phyloP scores from a whole-genome alignment of 75 land plant genomes.

The Cryptomeria japonica region DNA sequence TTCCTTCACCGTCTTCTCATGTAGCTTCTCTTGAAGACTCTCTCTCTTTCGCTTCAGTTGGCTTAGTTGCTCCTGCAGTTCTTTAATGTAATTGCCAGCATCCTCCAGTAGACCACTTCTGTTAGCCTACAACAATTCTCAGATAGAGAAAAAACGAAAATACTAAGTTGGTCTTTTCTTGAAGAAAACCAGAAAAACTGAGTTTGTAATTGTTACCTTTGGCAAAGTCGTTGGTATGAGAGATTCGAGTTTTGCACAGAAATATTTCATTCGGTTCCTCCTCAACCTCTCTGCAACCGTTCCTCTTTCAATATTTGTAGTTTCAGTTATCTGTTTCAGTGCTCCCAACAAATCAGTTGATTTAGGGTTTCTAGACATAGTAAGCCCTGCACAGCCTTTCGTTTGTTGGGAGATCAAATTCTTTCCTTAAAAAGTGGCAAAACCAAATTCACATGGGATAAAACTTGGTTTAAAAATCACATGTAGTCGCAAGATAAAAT shows the following conservation, averaged over 20 bases:
- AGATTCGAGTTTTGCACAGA: background rate
- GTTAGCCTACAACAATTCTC: background rate
- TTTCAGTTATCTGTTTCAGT: background rate
- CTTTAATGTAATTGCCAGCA: background rate
- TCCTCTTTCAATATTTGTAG: background rate
- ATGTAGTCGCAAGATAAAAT: too few species aligned
- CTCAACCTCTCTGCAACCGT: background rate
- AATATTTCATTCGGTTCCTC: background rate
- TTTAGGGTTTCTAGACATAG: too few species aligned
- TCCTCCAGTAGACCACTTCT: background rate
- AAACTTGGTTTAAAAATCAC: too few species aligned
- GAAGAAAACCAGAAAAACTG: background rate
- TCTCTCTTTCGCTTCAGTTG: background rate
- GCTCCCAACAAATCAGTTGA: background rate
- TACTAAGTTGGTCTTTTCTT: background rate
- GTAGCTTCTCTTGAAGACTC: background rate
- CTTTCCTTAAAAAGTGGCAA: too few species aligned
- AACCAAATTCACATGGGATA: too few species aligned
- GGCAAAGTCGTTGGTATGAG: background rate
- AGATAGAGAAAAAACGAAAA: background rate
- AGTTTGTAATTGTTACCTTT: background rate
- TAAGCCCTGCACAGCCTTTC: too few species aligned
- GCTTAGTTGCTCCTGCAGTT: background rate
- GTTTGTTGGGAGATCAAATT: too few species aligned
- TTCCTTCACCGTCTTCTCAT: background rate